Conservation (phyloP, 2,329 filamentous ascomycete species). For the Chrysosphaeria jannelii region DNA sequence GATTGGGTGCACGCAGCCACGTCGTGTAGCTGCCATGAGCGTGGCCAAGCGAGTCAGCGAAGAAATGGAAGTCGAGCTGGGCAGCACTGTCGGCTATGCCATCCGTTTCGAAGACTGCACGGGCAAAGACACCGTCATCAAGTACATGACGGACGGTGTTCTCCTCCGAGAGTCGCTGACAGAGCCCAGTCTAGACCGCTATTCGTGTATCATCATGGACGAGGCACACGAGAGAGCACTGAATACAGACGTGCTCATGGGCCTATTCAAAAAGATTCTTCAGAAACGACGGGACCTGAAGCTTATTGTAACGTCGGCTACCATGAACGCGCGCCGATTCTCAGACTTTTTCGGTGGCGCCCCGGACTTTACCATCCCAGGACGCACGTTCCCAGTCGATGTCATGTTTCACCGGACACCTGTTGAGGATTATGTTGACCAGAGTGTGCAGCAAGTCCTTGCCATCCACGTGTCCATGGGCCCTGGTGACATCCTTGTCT, state of each 20-base stretch:
- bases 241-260: slow-evolving; percentile 94
- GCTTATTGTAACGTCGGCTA: slow-evolving; percentile 89
- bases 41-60: slow-evolving; percentile 94
- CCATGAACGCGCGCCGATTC: slow-evolving; percentile 93
- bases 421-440: slow-evolving; percentile 93
- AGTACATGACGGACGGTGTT: slow-evolving; percentile 98
- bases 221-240: slow-evolving; percentile 91
- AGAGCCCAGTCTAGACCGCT: slow-evolving; percentile 76
- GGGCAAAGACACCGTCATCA: slow-evolving; percentile 80
- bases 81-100: slow-evolving; percentile 72
- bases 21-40: slow-evolving; percentile 94
- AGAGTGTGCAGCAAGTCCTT: slow-evolving; percentile 81
- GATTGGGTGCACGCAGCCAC: slow-evolving; percentile 88
- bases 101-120: slow-evolving; percentile 98
- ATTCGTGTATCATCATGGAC: slow-evolving; percentile 98
- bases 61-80: slow-evolving; percentile 86
- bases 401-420: slow-evolving; percentile 85
- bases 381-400: slow-evolving; percentile 87
- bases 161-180: slow-evolving; percentile 76
- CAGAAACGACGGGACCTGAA: slow-evolving; percentile 73
- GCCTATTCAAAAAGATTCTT: slow-evolving; percentile 87
- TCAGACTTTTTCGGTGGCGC: slow-evolving; percentile 89
- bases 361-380: slow-evolving; percentile 87
- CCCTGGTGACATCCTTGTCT: slow-evolving; percentile 76
- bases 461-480: slow-evolving; percentile 92